Conservation (phyloP, 495 filamentous ascomycete genomes). For the Venustampulla echinocandica region DNA sequence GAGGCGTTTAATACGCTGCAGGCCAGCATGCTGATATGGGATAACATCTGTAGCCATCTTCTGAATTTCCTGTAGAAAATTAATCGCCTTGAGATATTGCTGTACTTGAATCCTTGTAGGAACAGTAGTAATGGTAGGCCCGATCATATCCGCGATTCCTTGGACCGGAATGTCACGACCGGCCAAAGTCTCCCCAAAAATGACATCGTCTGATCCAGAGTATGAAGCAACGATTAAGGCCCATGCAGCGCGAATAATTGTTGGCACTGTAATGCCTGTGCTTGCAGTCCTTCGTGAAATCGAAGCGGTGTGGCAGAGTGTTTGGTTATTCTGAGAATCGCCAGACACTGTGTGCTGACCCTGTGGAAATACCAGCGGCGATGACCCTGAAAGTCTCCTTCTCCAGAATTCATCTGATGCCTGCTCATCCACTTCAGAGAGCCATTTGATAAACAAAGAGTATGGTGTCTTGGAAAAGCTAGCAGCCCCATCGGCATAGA, state of each 20-base stretch:
- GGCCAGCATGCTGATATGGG: constrained; percentile 57
- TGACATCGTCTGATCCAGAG: constrained; percentile 32
- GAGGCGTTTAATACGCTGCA: constrained; percentile 59
- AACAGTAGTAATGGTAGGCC: constrained; percentile 56
- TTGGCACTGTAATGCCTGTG: not conserved
- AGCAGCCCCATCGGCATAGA: not conserved
- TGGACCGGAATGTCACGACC: constrained; percentile 45
- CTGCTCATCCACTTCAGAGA: not conserved
- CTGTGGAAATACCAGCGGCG: not conserved
- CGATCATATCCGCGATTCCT: constrained; percentile 44
- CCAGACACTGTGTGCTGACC: not conserved
- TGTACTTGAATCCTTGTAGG: constrained; percentile 43
- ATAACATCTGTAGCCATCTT: constrained; percentile 42
- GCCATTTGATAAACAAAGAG: not conserved
- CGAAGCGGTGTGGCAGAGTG: not conserved
- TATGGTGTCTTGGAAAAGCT: not conserved
- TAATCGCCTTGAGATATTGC: not conserved
- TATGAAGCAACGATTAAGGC: constrained; percentile 27
- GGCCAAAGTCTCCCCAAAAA: constrained; percentile 50
- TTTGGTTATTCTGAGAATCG: not conserved
- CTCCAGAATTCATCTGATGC: constrained; percentile 8
- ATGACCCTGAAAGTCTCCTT: not conserved
- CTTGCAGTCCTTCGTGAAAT: constrained; percentile 1
- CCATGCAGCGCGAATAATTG: constrained; percentile 31
- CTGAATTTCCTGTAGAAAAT: constrained; percentile 33